These are phyloP conservation scores for Colletotrichum higginsianum DNA, from an alignment of 2,329 filamentous ascomycete species.

Conservation along the genomic window DNA sequence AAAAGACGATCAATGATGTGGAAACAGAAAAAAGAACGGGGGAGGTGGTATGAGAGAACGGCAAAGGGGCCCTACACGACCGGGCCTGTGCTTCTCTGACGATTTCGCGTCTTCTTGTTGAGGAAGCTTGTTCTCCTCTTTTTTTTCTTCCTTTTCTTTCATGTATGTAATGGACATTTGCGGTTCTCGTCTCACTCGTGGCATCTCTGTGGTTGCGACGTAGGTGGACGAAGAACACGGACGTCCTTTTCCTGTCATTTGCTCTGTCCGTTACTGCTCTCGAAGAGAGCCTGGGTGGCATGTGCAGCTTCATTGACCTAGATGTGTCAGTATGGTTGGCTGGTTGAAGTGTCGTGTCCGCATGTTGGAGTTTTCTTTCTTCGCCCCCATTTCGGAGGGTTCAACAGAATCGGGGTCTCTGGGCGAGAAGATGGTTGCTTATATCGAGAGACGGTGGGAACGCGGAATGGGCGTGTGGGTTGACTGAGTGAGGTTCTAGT, in stretches of 20 bases:
- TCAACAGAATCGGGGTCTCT: background rate
- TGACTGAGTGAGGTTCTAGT: background rate
- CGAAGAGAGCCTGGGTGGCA: background rate
- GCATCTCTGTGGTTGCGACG: background rate
- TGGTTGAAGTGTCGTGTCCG: background rate
- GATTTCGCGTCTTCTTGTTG: constrained; percentile 18
- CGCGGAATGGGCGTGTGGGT: background rate
- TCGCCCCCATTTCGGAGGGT: background rate
- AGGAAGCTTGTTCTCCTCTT: constrained; percentile 3
- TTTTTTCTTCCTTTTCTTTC: constrained; percentile 11
- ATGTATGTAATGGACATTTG: constrained; percentile 31
- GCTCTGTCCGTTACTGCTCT: background rate
- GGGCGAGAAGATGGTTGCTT: background rate
- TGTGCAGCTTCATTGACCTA: background rate
- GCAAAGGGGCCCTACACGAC: background rate
- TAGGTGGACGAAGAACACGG: background rate
- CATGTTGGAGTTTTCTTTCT: background rate
- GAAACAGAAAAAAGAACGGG: constrained; percentile 12
- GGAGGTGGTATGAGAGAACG: constrained; percentile 7
- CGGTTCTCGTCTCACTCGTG: background rate
- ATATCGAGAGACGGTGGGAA: background rate
- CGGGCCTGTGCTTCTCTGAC: background rate
- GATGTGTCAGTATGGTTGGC: constrained; percentile 8
- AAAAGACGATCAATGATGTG: constrained; percentile 31
- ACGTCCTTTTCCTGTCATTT: background rate